Evolutionary conservation across 805 yeast genomes (phyloP).

Genomic region (Schizosaccharomyces lindneri): DNA sequence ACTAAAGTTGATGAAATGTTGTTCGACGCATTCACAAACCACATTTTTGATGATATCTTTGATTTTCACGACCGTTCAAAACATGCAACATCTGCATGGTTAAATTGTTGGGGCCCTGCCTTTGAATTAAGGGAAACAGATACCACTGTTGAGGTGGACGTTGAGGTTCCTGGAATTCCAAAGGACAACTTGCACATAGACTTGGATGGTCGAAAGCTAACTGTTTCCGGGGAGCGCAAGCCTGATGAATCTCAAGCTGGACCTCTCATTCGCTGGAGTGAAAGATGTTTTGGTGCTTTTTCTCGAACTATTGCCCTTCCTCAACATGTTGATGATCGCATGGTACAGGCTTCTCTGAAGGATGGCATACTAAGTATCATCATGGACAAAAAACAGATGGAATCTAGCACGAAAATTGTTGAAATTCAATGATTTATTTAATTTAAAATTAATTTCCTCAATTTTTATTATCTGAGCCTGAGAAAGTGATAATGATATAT

Average conservation of each 20-base stretch:
- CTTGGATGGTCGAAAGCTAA: neutral
- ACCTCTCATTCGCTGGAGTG: neutral
- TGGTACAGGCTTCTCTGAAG: neutral
- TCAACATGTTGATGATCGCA: neutral
- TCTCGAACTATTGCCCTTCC: neutral
- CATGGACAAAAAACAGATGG: neutral
- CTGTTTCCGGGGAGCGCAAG: neutral
- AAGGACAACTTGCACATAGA: neutral
- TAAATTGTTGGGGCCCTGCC: neutral
- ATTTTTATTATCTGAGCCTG: too few species aligned
- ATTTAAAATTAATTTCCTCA: too few species aligned
- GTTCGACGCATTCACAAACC: neutral
- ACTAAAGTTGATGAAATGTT: neutral
- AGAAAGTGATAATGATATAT: too few species aligned
- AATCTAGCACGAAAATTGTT: neutral
- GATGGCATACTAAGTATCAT: neutral
- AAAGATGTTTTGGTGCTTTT: neutral
- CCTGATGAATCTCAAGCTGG: neutral
- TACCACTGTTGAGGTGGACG: neutral
- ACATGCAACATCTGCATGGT: neutral
- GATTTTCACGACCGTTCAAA: neutral
- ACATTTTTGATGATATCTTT: neutral
- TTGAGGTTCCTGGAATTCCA: neutral
- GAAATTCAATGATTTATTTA: neutral
- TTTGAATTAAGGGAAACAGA: neutral